Evolutionary conservation across 768 basidiomycete species (phyloP).

Genomic region (Trametes gibbosa): DNA sequence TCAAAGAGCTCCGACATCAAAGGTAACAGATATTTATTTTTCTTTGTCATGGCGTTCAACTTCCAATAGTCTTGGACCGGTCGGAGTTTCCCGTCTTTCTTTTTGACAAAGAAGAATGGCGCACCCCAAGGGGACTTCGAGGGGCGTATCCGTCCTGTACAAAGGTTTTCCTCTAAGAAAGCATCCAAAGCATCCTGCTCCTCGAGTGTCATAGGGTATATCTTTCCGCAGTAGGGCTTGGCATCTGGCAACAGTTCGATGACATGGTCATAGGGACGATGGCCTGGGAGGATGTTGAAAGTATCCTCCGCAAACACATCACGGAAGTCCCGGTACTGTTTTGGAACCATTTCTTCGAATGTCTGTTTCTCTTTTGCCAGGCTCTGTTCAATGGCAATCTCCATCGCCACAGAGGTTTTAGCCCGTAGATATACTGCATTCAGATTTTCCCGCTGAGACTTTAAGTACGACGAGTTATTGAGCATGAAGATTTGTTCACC

Average conservation of each 20-base stretch:
- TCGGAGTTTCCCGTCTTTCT: constrained; percentile 29
- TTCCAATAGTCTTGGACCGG: constrained; percentile 27
- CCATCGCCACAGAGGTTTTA: constrained; percentile 1
- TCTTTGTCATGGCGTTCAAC: constrained; percentile 35
- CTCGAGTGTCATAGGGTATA: constrained; percentile 17
- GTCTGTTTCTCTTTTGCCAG: neutral
- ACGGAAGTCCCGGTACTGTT: constrained; percentile 8
- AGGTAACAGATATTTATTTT: constrained; percentile 34
- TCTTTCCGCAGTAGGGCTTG: constrained; percentile 9
- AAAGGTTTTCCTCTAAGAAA: constrained; percentile 25
- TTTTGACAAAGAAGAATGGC: constrained; percentile 32
- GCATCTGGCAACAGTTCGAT: constrained; percentile 18
- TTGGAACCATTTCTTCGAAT: constrained; percentile 13
- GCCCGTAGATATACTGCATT: neutral
- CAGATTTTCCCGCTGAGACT: neutral
- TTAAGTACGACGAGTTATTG: neutral
- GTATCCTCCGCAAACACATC: constrained; percentile 1
- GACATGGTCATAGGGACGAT: constrained; percentile 18
- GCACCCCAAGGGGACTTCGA: constrained; percentile 23
- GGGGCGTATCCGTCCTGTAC: constrained; percentile 21
- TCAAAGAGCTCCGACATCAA: constrained; percentile 30
- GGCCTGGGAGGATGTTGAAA: constrained; percentile 10
- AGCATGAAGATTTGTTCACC: constrained; percentile 2
- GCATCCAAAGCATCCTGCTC: constrained; percentile 16
- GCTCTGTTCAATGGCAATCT: constrained; percentile 12